Evolutionary conservation across 495 filamentous ascomycete genomes (phyloP).

Genomic region (Lentithecium fluviatile): DNA sequence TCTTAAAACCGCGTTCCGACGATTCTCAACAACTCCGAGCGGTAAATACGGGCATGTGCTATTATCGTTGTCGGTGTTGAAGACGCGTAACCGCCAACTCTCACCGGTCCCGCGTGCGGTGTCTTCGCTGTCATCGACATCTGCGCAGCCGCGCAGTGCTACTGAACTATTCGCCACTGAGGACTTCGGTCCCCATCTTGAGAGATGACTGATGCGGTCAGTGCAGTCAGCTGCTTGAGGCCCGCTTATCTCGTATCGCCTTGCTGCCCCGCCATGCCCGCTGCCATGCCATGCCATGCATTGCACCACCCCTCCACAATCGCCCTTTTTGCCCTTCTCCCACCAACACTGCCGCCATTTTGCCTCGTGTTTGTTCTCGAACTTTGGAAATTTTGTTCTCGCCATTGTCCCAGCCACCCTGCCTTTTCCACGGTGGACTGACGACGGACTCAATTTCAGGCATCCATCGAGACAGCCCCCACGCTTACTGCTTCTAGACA

Average conservation of each 20-base stretch:
- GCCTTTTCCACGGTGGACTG: constrained; percentile 1
- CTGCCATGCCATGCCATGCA: not conserved
- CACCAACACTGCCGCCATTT: not conserved
- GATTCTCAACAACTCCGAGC: too few relatives aligned
- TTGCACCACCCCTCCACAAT: not conserved
- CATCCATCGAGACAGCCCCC: constrained; percentile 29
- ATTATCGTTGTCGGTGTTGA: too few relatives aligned
- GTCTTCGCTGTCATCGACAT: not conserved
- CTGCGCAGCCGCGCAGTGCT: constrained; percentile 19
- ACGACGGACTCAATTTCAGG: constrained; percentile 13
- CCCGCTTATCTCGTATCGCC: not conserved
- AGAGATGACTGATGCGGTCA: constrained; percentile 1
- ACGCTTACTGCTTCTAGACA: constrained; percentile 8
- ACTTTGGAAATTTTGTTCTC: not conserved
- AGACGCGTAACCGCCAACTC: too few relatives aligned
- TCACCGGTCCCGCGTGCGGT: too few relatives aligned
- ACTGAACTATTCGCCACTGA: constrained; percentile 4
- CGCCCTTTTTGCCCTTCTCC: not conserved
- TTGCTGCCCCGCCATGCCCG: constrained; percentile 3
- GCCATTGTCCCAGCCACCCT: constrained; percentile 10
- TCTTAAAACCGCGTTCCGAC: too few relatives aligned
- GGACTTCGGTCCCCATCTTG: not conserved
- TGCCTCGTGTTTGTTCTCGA: constrained; percentile 5
- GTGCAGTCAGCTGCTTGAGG: not conserved
- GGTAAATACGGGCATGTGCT: too few relatives aligned